Base-by-base conservation (phyloP, 371 early-diverging fungal genomes). In the Mucor lusitanicus region DNA sequence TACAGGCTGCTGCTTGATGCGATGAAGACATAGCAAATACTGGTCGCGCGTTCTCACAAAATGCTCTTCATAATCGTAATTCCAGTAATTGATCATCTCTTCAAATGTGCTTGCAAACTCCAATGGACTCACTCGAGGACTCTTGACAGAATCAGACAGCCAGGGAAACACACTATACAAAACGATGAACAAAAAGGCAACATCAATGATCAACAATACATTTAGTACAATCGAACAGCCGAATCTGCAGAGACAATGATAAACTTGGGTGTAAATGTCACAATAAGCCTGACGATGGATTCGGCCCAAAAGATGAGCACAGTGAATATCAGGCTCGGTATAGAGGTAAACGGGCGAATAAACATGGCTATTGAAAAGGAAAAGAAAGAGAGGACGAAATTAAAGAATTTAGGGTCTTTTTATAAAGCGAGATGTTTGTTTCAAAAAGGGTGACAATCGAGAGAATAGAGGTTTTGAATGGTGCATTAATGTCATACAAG, bases 31-130 rank as follows among this genome's bases (percentile, higher is more conserved):
- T 17, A 97, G 76, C 0, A 96, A 71, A 73, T 92, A 97, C 11
- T 92, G 91, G 63, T 97, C 97, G 67, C 80, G 81, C 0, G 96
- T 96, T 25, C 84, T 84, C 6, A 91, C 92, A 35, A 94, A 74
- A 74, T 96, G 95, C 63, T 94, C 90, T 63, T 97, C 91, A 62
- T 86, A 82, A 1, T 87, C 88, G 70, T 94, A 96, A 2, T 70
- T 56, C 64, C 91, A 91, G 62, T 83, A 77, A 3, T 84, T 72
- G 30, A 87, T 84, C 85, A 91, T 88, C 33, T 86, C 81, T 48
- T 90, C 88, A 54, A 88, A 85, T n/a, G 82, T 82, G 59, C 81
- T 75, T 7, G 88, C 81, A 46, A 66, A 75, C 65, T 89, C 87
- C 7, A 88, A 76, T n/a, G 79, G 79, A 11, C 83, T 84, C 28